These are phyloP conservation scores for Galeopsis tetrahit DNA, from an alignment of 257 asterid species.

Conservation along the genomic window DNA sequence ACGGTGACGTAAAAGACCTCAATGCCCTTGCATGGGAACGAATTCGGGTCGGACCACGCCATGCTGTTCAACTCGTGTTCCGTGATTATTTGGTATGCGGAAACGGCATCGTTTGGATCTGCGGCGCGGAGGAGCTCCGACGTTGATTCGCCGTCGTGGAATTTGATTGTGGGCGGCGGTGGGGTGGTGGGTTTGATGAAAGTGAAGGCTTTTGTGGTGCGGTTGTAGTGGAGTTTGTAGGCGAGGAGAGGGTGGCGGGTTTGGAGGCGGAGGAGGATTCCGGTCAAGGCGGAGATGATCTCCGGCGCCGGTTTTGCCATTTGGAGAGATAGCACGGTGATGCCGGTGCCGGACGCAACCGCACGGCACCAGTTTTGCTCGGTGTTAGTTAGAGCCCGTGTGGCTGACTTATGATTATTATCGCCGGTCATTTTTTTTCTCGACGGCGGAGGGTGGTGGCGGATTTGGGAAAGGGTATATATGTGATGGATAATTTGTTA, in stretches of 20 bases:
- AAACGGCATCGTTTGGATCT: not conserved
- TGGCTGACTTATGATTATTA: not conserved
- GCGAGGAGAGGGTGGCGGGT: conserved; percentile 57
- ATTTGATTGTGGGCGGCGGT: conserved; percentile 27
- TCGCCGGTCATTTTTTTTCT: conserved; percentile 20
- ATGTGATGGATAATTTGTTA: not conserved
- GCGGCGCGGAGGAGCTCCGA: conserved; percentile 31
- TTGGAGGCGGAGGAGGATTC: conserved; percentile 44
- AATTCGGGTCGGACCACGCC: conserved; percentile 49
- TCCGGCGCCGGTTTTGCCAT: conserved; percentile 36
- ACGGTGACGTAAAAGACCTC: conserved; percentile 43
- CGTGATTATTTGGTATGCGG: conserved; percentile 48
- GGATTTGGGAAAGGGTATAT: no score
- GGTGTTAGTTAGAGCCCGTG: conserved; percentile 49
- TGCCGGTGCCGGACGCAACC: conserved; percentile 70
- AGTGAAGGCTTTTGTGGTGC: conserved; percentile 46
- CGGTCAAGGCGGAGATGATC: conserved; percentile 31
- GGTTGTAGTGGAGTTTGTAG: conserved; percentile 57
- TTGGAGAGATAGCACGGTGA: conserved; percentile 58
- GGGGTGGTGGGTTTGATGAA: conserved; percentile 43
- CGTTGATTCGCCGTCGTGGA: conserved; percentile 42
- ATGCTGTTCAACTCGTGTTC: conserved; percentile 63
- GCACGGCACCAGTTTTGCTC: conserved; percentile 78
- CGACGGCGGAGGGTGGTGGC: not conserved
- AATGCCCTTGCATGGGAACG: conserved; percentile 53